phyloP scores from a whole-genome alignment of 2,329 filamentous ascomycete genomes.

The Pezizomycotina sp. region DNA sequence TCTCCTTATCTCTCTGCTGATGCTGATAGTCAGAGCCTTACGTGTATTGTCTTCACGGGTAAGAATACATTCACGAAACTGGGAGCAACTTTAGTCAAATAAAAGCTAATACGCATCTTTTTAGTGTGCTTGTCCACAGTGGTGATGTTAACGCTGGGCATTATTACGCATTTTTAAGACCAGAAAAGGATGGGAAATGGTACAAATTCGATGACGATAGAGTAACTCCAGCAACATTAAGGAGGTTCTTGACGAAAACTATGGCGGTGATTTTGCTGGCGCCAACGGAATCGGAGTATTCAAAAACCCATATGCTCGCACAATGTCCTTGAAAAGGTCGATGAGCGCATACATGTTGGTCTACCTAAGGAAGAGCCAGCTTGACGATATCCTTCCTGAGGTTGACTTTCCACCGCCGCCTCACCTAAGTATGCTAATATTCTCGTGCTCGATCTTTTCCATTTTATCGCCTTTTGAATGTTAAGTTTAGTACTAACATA shows the following conservation, averaged over 20 bases:
- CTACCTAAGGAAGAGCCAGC: conserved; percentile 72
- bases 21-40: conserved; percentile 78
- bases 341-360: conserved; percentile 98
- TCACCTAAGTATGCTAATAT: conserved; percentile 50
- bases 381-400: conserved; percentile 67
- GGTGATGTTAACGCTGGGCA: conserved; percentile 94
- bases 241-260: conserved; percentile 92
- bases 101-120: background rate
- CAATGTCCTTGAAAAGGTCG: conserved; percentile 47
- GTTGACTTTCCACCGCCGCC: conserved; percentile 47
- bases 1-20: conserved; percentile 72
- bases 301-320: conserved; percentile 47
- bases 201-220: conserved; percentile 96
- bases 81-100: conserved; percentile 7
- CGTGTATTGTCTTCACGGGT: conserved; percentile 71
- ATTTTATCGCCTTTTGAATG: conserved; percentile 22
- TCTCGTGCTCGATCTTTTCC: background rate
- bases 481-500: conserved; percentile 3
- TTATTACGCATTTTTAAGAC: conserved; percentile 95
- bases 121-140: conserved; percentile 76
- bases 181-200: conserved; percentile 80
- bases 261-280: conserved; percentile 60
- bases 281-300: conserved; percentile 32
- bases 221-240: conserved; percentile 82
- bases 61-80: conserved; percentile 2